These are phyloP conservation scores for Fomitopsis schrenkii DNA, from an alignment of 1,284 basidiomycete species.

Conservation along the genomic window DNA sequence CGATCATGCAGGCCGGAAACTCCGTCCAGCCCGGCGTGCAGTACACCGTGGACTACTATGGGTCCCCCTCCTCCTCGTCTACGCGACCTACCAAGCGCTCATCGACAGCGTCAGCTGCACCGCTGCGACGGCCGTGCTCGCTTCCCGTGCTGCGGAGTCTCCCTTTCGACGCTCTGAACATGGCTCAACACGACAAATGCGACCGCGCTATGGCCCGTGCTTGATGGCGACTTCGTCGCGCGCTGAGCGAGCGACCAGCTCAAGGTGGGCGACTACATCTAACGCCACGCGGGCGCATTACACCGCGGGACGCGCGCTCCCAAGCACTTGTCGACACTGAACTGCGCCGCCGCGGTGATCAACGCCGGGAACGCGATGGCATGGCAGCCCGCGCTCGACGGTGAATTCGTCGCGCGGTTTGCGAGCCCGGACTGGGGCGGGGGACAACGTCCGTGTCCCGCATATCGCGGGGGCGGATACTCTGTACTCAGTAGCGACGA, in stretches of 20 bases:
- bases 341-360: too few species aligned
- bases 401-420: background rate
- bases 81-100: background rate
- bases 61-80: too few species aligned
- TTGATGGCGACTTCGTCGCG: too few species aligned
- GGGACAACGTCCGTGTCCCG: background rate
- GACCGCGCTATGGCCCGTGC: too few species aligned
- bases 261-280: too few species aligned
- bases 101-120: background rate
- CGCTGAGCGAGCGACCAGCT: too few species aligned
- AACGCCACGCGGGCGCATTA: too few species aligned
- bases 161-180: background rate
- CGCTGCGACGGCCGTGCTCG: background rate
- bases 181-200: too few species aligned
- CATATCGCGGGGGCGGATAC: background rate
- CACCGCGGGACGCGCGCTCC: too few species aligned
- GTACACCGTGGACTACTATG: background rate
- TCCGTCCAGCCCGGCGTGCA: background rate
- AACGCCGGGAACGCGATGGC: background rate
- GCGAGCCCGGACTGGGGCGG: background rate
- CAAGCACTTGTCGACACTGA: too few species aligned
- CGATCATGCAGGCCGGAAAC: background rate
- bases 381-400: background rate
- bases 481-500: too few species aligned
- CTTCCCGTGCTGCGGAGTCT: background rate